These are phyloP conservation scores for Vigna reflexopilosa DNA, from an alignment of 306 rosid species.

Conservation along the genomic window DNA sequence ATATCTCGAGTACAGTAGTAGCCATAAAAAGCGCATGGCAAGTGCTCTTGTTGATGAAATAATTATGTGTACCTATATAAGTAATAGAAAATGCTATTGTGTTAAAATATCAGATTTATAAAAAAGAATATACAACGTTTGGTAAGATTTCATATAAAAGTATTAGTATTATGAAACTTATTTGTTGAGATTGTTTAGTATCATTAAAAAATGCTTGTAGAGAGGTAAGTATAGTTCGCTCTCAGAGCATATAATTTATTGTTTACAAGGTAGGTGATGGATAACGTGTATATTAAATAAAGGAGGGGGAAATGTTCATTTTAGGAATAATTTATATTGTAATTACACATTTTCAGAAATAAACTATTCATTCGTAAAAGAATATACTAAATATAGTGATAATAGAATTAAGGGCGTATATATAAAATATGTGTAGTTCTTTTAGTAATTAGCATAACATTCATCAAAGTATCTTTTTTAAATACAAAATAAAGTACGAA, in stretches of 20 bases:
- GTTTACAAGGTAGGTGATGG: conserved; percentile 2
- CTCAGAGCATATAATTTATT: conserved; percentile 8
- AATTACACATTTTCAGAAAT: too few species aligned
- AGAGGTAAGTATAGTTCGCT: conserved; percentile 3
- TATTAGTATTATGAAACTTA: not conserved
- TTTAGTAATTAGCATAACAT: too few species aligned
- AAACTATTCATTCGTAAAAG: too few species aligned
- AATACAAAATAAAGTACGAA: too few species aligned
- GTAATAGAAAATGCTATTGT: not conserved
- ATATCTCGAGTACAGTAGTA: too few species aligned
- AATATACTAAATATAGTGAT: too few species aligned
- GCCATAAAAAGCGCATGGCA: too few species aligned
- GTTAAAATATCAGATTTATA: not conserved
- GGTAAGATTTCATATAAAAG: not conserved
- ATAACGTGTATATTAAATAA: not conserved
- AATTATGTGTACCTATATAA: too few species aligned
- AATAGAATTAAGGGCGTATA: too few species aligned
- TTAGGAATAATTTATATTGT: not conserved
- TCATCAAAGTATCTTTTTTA: too few species aligned
- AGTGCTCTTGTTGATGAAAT: too few species aligned
- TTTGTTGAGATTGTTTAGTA: not conserved
- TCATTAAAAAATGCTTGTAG: not conserved
- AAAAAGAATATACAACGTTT: not conserved
- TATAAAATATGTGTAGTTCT: too few species aligned
- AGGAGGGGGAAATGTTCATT: not conserved